Evolutionary conservation across 176 grass and related monocot genomes (phyloP).

Genomic region (Aegilops sharonensis): DNA sequence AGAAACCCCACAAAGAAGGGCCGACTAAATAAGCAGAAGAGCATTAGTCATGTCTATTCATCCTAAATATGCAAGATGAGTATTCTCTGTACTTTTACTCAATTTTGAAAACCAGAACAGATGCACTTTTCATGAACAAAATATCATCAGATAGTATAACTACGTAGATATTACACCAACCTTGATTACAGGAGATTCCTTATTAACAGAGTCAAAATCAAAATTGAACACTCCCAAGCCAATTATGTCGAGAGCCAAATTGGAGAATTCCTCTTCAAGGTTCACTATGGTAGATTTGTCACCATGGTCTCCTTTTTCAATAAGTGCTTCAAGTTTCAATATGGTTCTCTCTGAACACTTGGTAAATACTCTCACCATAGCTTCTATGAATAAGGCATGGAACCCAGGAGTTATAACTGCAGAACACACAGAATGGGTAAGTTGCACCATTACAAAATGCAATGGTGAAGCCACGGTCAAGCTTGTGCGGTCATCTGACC

Average conservation of each 20-base stretch:
- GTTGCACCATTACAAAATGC: neutral
- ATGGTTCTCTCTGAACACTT: conserved; percentile 85
- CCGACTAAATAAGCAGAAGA: conserved; percentile 13
- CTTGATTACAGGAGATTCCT: conserved; percentile 99
- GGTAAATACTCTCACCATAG: conserved; percentile 84
- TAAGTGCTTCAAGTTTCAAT: conserved; percentile 72
- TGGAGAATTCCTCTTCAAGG: conserved; percentile 97
- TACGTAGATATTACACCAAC: conserved; percentile 36
- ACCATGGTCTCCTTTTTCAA: conserved; percentile 30
- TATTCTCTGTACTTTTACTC: conserved; percentile 8
- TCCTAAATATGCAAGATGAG: neutral
- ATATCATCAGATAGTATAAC: conserved; percentile 24
- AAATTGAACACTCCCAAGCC: conserved; percentile 96
- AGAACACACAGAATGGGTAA: conserved; percentile 4
- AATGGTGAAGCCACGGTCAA: neutral
- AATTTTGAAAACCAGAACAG: neutral
- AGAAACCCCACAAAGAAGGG: conserved; percentile 6
- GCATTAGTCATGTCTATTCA: neutral
- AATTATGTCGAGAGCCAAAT: conserved; percentile 97
- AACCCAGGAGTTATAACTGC: conserved; percentile 95
- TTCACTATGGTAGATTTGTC: conserved; percentile 59
- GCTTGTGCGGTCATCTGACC: neutral
- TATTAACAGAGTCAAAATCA: conserved; percentile 91
- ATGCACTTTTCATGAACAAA: neutral
- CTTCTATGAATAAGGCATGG: conserved; percentile 89